phyloP scores from a whole-genome alignment of 257 asterid genomes.

The Echites panduratus region DNA sequence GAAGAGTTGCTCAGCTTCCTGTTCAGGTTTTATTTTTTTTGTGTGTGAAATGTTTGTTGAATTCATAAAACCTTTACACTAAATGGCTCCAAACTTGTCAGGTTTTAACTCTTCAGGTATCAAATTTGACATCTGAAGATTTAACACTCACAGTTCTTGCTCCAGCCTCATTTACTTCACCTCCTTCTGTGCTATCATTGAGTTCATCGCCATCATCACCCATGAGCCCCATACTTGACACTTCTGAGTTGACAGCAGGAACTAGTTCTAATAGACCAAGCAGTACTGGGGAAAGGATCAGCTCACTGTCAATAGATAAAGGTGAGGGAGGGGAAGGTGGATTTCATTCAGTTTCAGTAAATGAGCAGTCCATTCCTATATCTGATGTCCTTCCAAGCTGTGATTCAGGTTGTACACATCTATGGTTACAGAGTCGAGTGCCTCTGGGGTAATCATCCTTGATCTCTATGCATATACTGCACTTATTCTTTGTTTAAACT shows the following conservation, averaged over 20 bases:
- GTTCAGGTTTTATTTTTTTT: slow-evolving; percentile 61
- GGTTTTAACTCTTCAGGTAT: slow-evolving; percentile 95
- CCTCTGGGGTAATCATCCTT: slow-evolving; percentile 69
- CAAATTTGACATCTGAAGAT: slow-evolving; percentile 81
- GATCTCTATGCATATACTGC: slow-evolving; percentile 6
- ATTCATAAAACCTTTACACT: slow-evolving; percentile 19
- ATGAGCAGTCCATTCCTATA: slow-evolving; percentile 31
- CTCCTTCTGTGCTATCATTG: slow-evolving; percentile 82
- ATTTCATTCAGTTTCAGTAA: slow-evolving; percentile 29
- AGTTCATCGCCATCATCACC: slow-evolving; percentile 62
- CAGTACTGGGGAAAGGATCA: slow-evolving; percentile 26
- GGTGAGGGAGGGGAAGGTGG: slow-evolving; percentile 37
- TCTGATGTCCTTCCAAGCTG: slow-evolving; percentile 60
- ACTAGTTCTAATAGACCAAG: slow-evolving; percentile 34
- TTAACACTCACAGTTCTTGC: slow-evolving; percentile 93
- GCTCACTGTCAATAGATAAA: slow-evolving; percentile 29
- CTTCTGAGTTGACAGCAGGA: slow-evolving; percentile 39
- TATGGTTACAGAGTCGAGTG: slow-evolving; percentile 98
- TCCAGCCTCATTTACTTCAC: slow-evolving; percentile 91
- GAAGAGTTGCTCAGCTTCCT: slow-evolving; percentile 63
- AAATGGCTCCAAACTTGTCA: slow-evolving; percentile 37
- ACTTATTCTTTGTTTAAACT: slow-evolving; percentile 4
- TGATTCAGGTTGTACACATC: slow-evolving; percentile 86
- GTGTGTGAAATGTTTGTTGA: slow-evolving; percentile 8
- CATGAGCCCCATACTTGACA: slow-evolving; percentile 38